Percentiles rank a stretch among this genome's conserved stretches.
Evolutionary conservation across 331 rosid species (phyloP).

Genomic region (Acacia concinna): DNA sequence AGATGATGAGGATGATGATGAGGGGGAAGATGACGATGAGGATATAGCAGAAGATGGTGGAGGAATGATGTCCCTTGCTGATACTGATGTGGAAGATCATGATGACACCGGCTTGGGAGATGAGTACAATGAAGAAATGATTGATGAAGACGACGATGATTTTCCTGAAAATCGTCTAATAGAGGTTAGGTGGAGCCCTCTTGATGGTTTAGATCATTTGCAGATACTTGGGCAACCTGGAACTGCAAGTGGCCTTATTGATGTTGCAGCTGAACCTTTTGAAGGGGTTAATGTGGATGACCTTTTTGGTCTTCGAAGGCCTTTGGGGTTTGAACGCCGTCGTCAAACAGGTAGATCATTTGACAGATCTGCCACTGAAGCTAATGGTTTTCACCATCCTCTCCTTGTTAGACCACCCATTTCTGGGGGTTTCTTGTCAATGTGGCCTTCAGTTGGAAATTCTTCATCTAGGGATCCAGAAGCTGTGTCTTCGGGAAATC

Average conservation of each 20-base stretch:
- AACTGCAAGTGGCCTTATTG: slow-evolving; percentile 73
- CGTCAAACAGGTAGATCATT: slow-evolving; percentile 89
- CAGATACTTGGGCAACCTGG: slow-evolving; percentile 96
- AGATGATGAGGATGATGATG: slow-evolving; percentile 94
- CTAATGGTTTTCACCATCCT: slow-evolving; percentile 96
- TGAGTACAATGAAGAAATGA: slow-evolving; percentile 89
- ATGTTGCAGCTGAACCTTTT: slow-evolving; percentile 92
- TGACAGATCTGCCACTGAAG: slow-evolving; percentile 81
- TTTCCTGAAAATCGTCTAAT: slow-evolving; percentile 92
- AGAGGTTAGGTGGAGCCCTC: slow-evolving; percentile 97
- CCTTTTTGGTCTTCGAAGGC: slow-evolving; percentile 81
- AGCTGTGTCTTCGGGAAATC: slow-evolving; percentile 72
- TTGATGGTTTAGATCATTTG: slow-evolving; percentile 93
- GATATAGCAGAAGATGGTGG: slow-evolving; percentile 96
- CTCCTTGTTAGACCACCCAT: slow-evolving; percentile 82
- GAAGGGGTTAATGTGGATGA: slow-evolving; percentile 98
- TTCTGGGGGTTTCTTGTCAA: slow-evolving; percentile 73
- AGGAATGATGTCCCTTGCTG: slow-evolving; percentile 87
- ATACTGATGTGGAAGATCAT: slow-evolving; percentile 95
- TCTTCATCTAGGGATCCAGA: slow-evolving; percentile 75
- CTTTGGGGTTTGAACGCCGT: slow-evolving; percentile 88
- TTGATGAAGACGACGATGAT: slow-evolving; percentile 95
- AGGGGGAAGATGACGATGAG: slow-evolving; percentile 93
- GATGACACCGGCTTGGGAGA: slow-evolving; percentile 91
- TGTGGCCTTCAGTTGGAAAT: slow-evolving; percentile 76